phyloP scores from a whole-genome alignment of 352 stramenopile species.

The Pythium inflatum region DNA sequence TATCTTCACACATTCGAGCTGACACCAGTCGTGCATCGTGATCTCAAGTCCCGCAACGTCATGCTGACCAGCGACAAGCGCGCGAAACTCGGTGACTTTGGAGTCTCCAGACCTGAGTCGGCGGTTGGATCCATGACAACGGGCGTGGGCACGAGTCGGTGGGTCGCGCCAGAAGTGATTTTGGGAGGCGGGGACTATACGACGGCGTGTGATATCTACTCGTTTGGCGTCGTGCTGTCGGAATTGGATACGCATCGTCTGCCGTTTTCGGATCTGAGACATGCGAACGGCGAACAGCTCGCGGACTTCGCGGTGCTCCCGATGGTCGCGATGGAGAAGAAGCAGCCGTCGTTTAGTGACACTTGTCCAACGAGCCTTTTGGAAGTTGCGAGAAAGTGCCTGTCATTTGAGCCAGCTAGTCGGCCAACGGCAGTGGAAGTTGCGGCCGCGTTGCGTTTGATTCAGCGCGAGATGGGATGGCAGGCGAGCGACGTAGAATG shows the following conservation, averaged over 20 bases:
- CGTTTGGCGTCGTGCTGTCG: conserved; percentile 26
- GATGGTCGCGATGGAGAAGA: not conserved
- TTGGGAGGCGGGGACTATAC: conserved; percentile 15
- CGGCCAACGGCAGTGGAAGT: conserved; percentile 11
- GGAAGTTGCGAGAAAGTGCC: not conserved
- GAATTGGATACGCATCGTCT: conserved; percentile 27
- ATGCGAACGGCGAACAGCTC: conserved; percentile 7
- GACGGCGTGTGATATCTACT: conserved; percentile 18
- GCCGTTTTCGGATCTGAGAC: conserved; percentile 21
- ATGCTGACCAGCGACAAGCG: conserved; percentile 6
- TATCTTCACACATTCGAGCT: not conserved
- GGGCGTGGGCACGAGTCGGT: conserved; percentile 25
- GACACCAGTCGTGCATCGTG: conserved; percentile 17
- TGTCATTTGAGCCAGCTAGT: conserved; percentile 4
- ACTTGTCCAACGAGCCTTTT: not conserved
- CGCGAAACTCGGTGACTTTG: conserved; percentile 31
- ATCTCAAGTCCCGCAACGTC: conserved; percentile 32
- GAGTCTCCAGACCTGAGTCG: conserved; percentile 6
- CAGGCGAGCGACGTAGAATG: too few species aligned
- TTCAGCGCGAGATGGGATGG: too few species aligned
- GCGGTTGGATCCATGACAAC: conserved; percentile 18
- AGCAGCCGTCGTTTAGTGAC: conserved; percentile 9
- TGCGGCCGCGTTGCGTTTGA: not conserved
- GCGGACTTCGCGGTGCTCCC: conserved; percentile 16
- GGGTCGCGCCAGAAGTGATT: conserved; percentile 29